phyloP scores from a whole-genome alignment of 208 protist species.

The Leishmania guyanensis region DNA sequence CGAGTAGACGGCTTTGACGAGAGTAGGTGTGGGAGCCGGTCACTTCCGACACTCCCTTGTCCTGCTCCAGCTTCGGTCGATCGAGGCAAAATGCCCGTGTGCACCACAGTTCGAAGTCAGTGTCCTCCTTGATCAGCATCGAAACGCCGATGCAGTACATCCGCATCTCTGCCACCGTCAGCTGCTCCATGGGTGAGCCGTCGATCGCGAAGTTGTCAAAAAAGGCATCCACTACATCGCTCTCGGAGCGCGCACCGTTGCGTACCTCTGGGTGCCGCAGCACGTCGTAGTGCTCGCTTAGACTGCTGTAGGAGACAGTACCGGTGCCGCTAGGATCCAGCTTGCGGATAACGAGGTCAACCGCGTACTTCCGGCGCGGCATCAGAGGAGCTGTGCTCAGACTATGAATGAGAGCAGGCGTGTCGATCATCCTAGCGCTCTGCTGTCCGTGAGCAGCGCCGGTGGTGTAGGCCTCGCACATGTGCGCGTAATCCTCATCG shows the following conservation, averaged over 20 bases:
- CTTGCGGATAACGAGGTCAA: conserved; percentile 64
- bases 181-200: conserved; percentile 32
- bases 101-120: conserved; percentile 83
- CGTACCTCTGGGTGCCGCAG: conserved; percentile 76
- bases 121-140: conserved; percentile 46
- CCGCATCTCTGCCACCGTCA: conserved; percentile 63
- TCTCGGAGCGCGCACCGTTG: conserved; percentile 35
- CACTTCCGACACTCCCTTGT: conserved; percentile 33
- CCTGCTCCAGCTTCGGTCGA: conserved; percentile 49
- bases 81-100: conserved; percentile 86
- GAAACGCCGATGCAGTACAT: conserved; percentile 77
- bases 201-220: conserved; percentile 49
- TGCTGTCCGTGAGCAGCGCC: not conserved
- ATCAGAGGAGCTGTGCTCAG: conserved; percentile 40
- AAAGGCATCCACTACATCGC: conserved; percentile 57
- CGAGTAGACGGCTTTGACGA: conserved; percentile 53
- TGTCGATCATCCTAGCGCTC: conserved; percentile 15
- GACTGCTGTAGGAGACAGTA: conserved; percentile 37
- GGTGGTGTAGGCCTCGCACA: conserved; percentile 36
- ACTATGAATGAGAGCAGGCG: conserved; percentile 40
- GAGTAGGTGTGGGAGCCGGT: conserved; percentile 40
- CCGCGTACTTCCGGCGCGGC: conserved; percentile 64
- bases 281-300: conserved; percentile 70
- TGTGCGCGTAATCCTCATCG: conserved; percentile 51
- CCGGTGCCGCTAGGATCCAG: conserved; percentile 57